Conservation (phyloP, 768 basidiomycete genomes). For the Suillus occidentalis region DNA sequence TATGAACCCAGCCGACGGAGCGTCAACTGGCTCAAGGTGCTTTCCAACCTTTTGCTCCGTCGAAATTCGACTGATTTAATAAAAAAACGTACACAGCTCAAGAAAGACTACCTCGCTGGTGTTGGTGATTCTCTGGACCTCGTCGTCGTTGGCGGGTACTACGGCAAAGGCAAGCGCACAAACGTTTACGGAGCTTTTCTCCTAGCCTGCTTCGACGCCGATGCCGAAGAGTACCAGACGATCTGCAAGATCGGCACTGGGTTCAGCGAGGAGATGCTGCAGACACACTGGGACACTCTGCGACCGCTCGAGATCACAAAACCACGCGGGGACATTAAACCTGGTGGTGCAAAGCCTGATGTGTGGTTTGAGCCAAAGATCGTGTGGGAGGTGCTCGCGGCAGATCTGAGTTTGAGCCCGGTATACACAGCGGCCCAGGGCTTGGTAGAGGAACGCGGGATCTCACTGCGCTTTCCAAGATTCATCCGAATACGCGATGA, state of each 20-base stretch:
- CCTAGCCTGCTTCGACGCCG: conserved; percentile 93
- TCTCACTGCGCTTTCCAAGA: conserved; percentile 94
- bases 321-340: conserved; percentile 79
- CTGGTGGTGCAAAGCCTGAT: conserved; percentile 94
- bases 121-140: conserved; percentile 97
- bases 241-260: conserved; percentile 99
- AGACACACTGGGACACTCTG: conserved; percentile 76
- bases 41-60: background rate
- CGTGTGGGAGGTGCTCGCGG: conserved; percentile 98
- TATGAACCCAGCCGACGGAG: conserved; percentile 96
- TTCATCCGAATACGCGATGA: conserved; percentile 93
- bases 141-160: conserved; percentile 96
- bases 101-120: conserved; percentile 97
- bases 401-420: conserved; percentile 95
- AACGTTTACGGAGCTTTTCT: conserved; percentile 98
- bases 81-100: conserved; percentile 57
- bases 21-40: conserved; percentile 97
- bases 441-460: conserved; percentile 84
- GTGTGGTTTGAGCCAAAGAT: conserved; percentile 97
- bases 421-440: conserved; percentile 95
- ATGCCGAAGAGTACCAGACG: conserved; percentile 92
- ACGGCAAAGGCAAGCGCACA: conserved; percentile 97
- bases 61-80: background rate
- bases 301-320: conserved; percentile 73
- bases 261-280: conserved; percentile 89